Base-by-base conservation (phyloP, 345 rosid species). In the Eucalyptus curtisii region DNA sequence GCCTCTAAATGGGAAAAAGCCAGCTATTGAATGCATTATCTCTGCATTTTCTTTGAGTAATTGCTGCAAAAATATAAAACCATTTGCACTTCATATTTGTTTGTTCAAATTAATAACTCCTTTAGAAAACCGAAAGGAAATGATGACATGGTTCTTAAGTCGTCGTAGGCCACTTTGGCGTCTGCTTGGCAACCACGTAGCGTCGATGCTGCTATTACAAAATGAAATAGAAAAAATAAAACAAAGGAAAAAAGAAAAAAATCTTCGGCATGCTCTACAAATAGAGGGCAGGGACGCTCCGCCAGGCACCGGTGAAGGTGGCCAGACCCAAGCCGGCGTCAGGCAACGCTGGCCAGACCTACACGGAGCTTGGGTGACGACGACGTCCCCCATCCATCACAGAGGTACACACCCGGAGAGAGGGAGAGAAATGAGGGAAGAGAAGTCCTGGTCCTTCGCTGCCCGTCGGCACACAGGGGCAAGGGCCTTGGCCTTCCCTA, bases 391-490 rank as follows among this genome's bases (percentile, higher is more conserved):
- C 66, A 27, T 59, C 66, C 15, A 59, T 59, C 66, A 59, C 66
- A 11, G 31, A 11, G 15, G 31, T 59, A 59, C 66, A 59, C 31
- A 25, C 66, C n/a, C 13, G 8, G 2, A 27, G 31, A 59, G 66
- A 27, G 31, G 27, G 66, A 59, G 66, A 59, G 4, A 59, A 0
- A 27, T 14, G 0, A 0, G 66, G 66, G 66, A 59, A 59, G 66
- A 0, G 66, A 59, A 59, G 66, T 59, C 31, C 66, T 3, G n/a
- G n/a, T 5, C 66, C 66, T 59, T 31, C 3, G 66, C 66, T 59
- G 66, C 66, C n/a, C 7, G 14, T 5, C 1, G n/a, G 30, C 5
- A 22, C n/a, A 0, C 66, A 57, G 1, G 15, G n/a, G 7, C 66
- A 6, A 59, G 66, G 31, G 66, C 66, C 66, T 25, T 7, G 15